These are phyloP conservation scores for Boletales sp. DNA, from an alignment of 768 basidiomycete species.

Conservation along the genomic window DNA sequence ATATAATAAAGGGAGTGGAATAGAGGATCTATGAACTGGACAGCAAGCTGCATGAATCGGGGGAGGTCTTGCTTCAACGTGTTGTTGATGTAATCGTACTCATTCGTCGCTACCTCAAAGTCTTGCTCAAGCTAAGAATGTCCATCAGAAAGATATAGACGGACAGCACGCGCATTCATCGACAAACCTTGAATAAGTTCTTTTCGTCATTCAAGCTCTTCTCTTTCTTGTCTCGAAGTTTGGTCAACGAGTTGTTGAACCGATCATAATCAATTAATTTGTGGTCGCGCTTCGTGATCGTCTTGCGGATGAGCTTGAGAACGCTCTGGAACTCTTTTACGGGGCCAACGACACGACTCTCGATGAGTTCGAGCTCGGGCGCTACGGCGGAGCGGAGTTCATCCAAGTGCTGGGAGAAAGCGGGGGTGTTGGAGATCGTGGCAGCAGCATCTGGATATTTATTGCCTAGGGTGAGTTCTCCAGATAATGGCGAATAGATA, in stretches of 20 bases:
- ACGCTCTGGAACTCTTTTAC: slow-evolving; percentile 85
- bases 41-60: slow-evolving; percentile 83
- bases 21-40: slow-evolving; percentile 92
- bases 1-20: slow-evolving; percentile 99
- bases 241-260: slow-evolving; percentile 92
- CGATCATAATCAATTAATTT: slow-evolving; percentile 97
- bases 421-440: slow-evolving; percentile 74
- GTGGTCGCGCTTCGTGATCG: slow-evolving; percentile 93
- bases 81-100: slow-evolving; percentile 91
- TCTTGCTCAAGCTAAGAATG: slow-evolving; percentile 82
- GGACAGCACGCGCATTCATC: not conserved
- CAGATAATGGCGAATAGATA: slow-evolving; percentile 61
- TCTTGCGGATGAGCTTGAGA: slow-evolving; percentile 89
- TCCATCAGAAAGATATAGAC: not conserved
- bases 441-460: slow-evolving; percentile 76
- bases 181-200: slow-evolving; percentile 85
- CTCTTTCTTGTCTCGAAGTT: slow-evolving; percentile 97
- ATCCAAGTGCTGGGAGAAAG: slow-evolving; percentile 72
- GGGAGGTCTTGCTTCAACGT: slow-evolving; percentile 90
- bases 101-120: slow-evolving; percentile 86
- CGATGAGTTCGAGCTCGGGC: slow-evolving; percentile 94
- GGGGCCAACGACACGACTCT: slow-evolving; percentile 79
- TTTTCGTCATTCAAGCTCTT: slow-evolving; percentile 95
- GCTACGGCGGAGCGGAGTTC: slow-evolving; percentile 74
- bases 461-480: slow-evolving; percentile 75